Base-by-base conservation (phyloP, 306 rosid species). In the Pyrus communis region DNA sequence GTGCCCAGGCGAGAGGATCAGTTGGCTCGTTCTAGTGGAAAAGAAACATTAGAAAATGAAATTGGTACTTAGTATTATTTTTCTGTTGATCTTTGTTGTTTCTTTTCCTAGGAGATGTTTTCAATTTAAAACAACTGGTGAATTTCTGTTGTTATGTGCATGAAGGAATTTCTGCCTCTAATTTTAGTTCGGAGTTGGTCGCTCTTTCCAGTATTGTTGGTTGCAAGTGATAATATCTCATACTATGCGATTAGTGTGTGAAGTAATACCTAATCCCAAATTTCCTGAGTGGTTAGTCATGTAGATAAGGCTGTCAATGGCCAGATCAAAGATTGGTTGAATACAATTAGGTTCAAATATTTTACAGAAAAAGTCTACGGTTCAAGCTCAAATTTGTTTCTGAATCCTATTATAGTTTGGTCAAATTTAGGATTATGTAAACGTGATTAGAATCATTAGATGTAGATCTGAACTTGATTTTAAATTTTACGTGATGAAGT, bases 1-100 rank as follows among this genome's bases (percentile, higher is more conserved):
- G 77, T 90, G 52, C 76, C 93, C 30, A 89, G 85, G 79, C 96
- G 83, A 81, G 90, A 87, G 55, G 90, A 88, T 84, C 93, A 87
- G 70, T 79, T 79, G 43, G 78, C 84, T 64, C 82, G 81, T 72
- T 89, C 96, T 43, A 80, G 85, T 72, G 82, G 85, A 21, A 87
- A 84, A 83, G 92, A 84, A 73, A 79, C 78, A 46, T 82, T 86
- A 77, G 92, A 77, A 78, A 84, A 75, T 74, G 89, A 83, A 82
- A 72, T 84, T 23, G 90, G 97, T 90, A 85, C 27, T 40, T 35
- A 9, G 12, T 38, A 2, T 58, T 35, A 21, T 57, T 30, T 59
- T 22, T 9, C 69, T 61, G n/a, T 78, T 46, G 21, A 5, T 22
- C 6, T 19, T 57, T 55, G 4, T 23, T 4, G 3, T 19, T 13